Conservation (phyloP, 1,284 basidiomycete genomes). For the Boletus smithii region DNA sequence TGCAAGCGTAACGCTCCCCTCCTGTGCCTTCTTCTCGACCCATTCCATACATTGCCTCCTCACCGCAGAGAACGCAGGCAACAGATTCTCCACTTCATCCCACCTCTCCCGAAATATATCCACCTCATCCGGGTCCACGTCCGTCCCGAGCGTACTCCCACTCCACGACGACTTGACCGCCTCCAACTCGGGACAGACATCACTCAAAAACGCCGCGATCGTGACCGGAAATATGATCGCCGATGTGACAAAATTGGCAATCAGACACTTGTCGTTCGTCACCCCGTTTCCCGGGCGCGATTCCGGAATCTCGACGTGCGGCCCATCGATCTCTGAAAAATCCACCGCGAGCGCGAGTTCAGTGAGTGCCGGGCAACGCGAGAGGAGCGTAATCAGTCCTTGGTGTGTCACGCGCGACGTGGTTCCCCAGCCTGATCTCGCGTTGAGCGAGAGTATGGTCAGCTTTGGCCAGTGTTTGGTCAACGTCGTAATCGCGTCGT, state of each 20-base stretch:
- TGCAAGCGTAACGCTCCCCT: too few species aligned
- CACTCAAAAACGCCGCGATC: slow-evolving; percentile 29
- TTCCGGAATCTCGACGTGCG: neutral
- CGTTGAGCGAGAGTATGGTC: slow-evolving; percentile 14
- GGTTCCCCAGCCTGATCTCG: slow-evolving; percentile 17
- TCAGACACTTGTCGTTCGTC: slow-evolving; percentile 7
- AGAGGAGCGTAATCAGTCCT: slow-evolving; percentile 19
- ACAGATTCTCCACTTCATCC: slow-evolving; percentile 23
- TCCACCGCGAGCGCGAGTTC: slow-evolving; percentile 19
- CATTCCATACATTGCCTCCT: slow-evolving; percentile 20
- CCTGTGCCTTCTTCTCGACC: neutral
- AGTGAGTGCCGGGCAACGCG: slow-evolving; percentile 5
- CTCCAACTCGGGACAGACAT: slow-evolving; percentile 22
- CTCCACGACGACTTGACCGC: slow-evolving; percentile 12
- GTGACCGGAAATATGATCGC: slow-evolving; percentile 14
- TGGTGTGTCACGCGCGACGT: slow-evolving; percentile 18
- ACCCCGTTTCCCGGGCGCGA: slow-evolving; percentile 10
- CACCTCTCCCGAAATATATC: slow-evolving; percentile 16
- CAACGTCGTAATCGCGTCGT: slow-evolving; percentile 13
- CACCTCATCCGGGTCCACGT: slow-evolving; percentile 4
- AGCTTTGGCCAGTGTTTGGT: slow-evolving; percentile 22
- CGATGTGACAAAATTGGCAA: slow-evolving; percentile 22
- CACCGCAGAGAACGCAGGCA: slow-evolving; percentile 22
- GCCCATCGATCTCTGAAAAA: slow-evolving; percentile 16
- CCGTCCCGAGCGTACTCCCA: neutral